Percentiles rank a stretch among this genome's conserved stretches.
Evolutionary conservation across 352 stramenopile species (phyloP).

Genomic region (Phytophthora parvispora): DNA sequence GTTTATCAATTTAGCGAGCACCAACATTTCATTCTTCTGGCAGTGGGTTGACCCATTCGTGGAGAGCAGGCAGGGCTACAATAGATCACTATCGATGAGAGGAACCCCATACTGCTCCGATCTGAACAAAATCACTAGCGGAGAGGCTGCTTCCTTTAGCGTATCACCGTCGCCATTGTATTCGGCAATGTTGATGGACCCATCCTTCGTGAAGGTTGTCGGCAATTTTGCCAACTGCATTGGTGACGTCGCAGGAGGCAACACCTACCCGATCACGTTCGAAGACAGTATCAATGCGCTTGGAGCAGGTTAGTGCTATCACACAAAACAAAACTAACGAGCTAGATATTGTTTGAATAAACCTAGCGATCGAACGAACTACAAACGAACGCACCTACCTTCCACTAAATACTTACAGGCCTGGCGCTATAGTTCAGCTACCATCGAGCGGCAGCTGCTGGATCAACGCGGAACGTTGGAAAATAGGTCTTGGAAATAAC

Average conservation of each 20-base stretch:
- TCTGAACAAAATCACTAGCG: background rate
- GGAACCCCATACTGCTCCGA: background rate
- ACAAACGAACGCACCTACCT: slow-evolving; percentile 14
- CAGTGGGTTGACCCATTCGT: slow-evolving; percentile 2
- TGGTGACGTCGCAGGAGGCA: background rate
- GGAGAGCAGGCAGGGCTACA: background rate
- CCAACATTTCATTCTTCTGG: slow-evolving; percentile 2
- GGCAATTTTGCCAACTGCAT: background rate
- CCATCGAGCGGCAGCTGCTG: slow-evolving; percentile 10
- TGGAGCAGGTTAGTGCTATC: background rate
- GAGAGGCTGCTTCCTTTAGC: background rate
- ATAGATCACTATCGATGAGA: background rate
- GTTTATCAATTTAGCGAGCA: background rate
- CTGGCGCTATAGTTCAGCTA: slow-evolving; percentile 17
- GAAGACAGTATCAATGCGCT: background rate
- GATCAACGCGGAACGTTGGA: slow-evolving; percentile 26
- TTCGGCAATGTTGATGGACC: background rate
- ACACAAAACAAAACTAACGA: slow-evolving; percentile 21
- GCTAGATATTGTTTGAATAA: slow-evolving; percentile 18
- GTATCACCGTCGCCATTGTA: background rate
- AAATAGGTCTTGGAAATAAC: slow-evolving; percentile 17
- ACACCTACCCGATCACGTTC: background rate
- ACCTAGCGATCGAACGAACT: slow-evolving; percentile 20
- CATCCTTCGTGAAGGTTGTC: background rate
- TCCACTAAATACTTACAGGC: slow-evolving; percentile 32